phyloP scores from a whole-genome alignment of 129 eudicot species.

The Centella asiatica region DNA sequence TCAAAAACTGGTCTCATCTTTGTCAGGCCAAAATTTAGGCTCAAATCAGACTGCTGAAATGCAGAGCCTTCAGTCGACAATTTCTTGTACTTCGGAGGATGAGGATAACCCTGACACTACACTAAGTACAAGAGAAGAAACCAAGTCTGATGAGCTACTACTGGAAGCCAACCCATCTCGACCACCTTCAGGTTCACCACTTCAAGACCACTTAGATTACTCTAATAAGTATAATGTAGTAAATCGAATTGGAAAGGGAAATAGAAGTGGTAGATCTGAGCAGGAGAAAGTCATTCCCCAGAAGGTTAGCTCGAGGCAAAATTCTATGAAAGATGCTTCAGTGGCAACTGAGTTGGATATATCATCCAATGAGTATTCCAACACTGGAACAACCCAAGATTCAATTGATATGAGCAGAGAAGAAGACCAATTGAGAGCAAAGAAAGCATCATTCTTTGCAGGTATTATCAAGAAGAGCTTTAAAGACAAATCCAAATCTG shows the following conservation, averaged over 20 bases:
- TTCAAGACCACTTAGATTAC: constrained; percentile 68
- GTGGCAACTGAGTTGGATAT: constrained; percentile 82
- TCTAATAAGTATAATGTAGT: constrained; percentile 38
- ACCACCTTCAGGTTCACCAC: constrained; percentile 71
- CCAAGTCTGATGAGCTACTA: constrained; percentile 25
- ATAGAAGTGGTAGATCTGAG: constrained; percentile 48
- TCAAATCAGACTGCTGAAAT: constrained; percentile 35
- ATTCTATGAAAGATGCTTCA: constrained; percentile 49
- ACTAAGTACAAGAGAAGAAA: constrained; percentile 16
- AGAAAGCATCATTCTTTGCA: constrained; percentile 45
- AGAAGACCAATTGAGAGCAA: constrained; percentile 36
- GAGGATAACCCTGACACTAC: constrained; percentile 25
- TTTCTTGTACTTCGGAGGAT: constrained; percentile 52
- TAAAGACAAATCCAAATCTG: constrained; percentile 45
- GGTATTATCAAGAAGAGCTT: constrained; percentile 62
- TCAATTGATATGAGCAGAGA: constrained; percentile 44
- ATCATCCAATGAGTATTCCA: constrained; percentile 52
- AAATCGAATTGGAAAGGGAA: constrained; percentile 53
- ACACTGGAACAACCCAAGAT: constrained; percentile 59
- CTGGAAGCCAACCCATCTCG: constrained; percentile 25
- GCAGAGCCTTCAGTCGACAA: constrained; percentile 27
- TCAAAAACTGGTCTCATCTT: constrained; percentile 21
- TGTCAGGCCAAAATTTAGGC: constrained; percentile 30
- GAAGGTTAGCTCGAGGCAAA: constrained; percentile 31
- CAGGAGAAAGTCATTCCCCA: constrained; percentile 24